Evolutionary conservation across 2,329 filamentous ascomycete genomes (phyloP).

Genomic region (Plenodomus biglobosus): DNA sequence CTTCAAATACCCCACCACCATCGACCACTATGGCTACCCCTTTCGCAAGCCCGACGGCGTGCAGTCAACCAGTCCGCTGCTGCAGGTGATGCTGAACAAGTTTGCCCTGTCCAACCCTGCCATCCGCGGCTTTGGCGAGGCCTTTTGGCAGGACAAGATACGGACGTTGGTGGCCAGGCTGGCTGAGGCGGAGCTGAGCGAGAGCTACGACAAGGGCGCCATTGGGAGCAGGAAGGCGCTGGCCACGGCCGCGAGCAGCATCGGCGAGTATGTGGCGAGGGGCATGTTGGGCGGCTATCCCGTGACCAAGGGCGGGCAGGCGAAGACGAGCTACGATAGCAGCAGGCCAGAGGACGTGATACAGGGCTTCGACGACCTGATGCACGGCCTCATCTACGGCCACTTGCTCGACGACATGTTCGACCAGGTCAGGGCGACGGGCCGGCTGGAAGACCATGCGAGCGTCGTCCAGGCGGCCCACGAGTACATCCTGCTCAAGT

Average conservation of each 20-base stretch:
- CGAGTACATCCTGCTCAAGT: conserved; percentile 72
- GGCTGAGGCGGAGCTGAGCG: conserved; percentile 69
- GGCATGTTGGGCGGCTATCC: conserved; percentile 66
- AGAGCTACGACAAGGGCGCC: conserved; percentile 79
- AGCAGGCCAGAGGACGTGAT: conserved; percentile 62
- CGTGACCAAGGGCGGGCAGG: conserved; percentile 39
- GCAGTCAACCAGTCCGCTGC: conserved; percentile 61
- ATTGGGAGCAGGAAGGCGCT: conserved; percentile 74
- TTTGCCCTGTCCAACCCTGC: conserved; percentile 69
- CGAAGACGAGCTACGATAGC: conserved; percentile 56
- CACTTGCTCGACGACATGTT: conserved; percentile 67
- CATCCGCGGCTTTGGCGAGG: conserved; percentile 60
- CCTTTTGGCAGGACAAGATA: conserved; percentile 49
- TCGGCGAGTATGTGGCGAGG: conserved; percentile 69
- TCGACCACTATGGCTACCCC: conserved; percentile 69
- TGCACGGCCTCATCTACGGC: conserved; percentile 69
- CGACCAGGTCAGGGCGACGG: conserved; percentile 60
- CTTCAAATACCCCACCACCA: conserved; percentile 67
- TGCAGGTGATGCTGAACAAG: conserved; percentile 68
- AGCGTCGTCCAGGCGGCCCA: conserved; percentile 64
- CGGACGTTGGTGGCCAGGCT: conserved; percentile 47
- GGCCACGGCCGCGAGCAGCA: conserved; percentile 68
- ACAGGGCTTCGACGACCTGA: conserved; percentile 66
- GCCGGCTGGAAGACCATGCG: conserved; percentile 65
- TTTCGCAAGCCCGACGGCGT: conserved; percentile 55